Base-by-base conservation (phyloP, 176 grass and related monocot genomes). In the Saccharum officinarum region DNA sequence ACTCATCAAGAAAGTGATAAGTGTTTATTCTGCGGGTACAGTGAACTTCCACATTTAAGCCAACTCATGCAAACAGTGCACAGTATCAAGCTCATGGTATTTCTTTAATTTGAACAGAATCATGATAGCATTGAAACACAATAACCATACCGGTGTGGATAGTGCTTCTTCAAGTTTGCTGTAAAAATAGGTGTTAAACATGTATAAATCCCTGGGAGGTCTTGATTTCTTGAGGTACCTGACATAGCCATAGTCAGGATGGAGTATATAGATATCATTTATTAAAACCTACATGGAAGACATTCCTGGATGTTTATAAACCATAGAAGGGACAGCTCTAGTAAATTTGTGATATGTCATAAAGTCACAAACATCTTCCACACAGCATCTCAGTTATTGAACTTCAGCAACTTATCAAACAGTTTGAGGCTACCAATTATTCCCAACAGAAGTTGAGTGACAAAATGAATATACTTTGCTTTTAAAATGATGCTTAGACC, bases 131-230 rank as follows among this genome's bases (percentile, higher is more conserved):
- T 10, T 42, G 25, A 73, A 84, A 65, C 26, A 84, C 23, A 83
- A 79, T 52, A 75, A 52, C 25, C 70, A 85, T 83, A 92, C 90
- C 88, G 16, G 64, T 8, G 42, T 44, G 11, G 82, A 90, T 75
- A 90, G 46, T 69, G 75, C 90, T 81, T 95, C 60, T 87, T 92
- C 76, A 75, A 95, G 88, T 88, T 84, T 95, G 64, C 84, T 88
- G 66, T 92, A 95, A 66, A 95, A 92, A 86, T 90, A 95, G 38
- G 93, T 92, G 74, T 84, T 95, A 73, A 95, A 95, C 54, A 95
- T 88, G 77, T 95, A 36, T 22, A 92, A 50, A 59, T 90, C 85
- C 22, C 23, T 68, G 54, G 42, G 71, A 26, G 80, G 77, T 71
- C 75, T 72, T 40, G 89, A 76, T 59, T 72, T 89, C 82, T 82